Evolutionary conservation across 2,329 filamentous ascomycete species (phyloP).

Genomic region (Cladosporium phlei): DNA sequence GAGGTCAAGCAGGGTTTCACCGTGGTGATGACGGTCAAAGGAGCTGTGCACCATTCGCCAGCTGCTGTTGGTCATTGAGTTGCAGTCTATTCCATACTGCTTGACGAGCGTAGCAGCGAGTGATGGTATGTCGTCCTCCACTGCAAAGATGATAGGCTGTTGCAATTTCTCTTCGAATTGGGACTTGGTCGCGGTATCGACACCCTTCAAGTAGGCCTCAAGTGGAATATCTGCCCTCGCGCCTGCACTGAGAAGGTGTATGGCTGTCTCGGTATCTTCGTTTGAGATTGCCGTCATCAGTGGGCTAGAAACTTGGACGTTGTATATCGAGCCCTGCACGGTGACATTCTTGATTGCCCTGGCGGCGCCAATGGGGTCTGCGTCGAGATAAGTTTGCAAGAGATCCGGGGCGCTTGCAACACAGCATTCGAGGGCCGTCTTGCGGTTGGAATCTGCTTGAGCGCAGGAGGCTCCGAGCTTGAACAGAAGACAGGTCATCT

Average conservation of each 20-base stretch:
- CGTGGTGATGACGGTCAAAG: conserved; percentile 36
- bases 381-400: conserved; percentile 41
- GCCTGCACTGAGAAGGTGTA: conserved; percentile 60
- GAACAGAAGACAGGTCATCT: conserved; percentile 62
- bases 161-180: conserved; percentile 46
- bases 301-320: conserved; percentile 41
- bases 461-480: conserved; percentile 66
- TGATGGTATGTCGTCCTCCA: conserved; percentile 47
- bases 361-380: conserved; percentile 58
- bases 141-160: conserved; percentile 65
- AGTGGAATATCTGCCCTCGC: conserved; percentile 57
- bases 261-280: conserved; percentile 50
- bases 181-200: conserved; percentile 57
- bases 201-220: conserved; percentile 58
- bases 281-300: conserved; percentile 56
- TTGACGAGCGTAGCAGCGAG: conserved; percentile 55
- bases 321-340: conserved; percentile 35
- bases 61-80: conserved; percentile 48
- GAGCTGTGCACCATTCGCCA: conserved; percentile 29
- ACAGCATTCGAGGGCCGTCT: conserved; percentile 63
- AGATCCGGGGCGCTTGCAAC: conserved; percentile 49
- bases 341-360: conserved; percentile 63
- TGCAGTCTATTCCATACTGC: conserved; percentile 58
- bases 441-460: conserved; percentile 63
- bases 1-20: conserved; percentile 56